phyloP scores from a whole-genome alignment of 805 yeast genomes.

The Candida maris region DNA sequence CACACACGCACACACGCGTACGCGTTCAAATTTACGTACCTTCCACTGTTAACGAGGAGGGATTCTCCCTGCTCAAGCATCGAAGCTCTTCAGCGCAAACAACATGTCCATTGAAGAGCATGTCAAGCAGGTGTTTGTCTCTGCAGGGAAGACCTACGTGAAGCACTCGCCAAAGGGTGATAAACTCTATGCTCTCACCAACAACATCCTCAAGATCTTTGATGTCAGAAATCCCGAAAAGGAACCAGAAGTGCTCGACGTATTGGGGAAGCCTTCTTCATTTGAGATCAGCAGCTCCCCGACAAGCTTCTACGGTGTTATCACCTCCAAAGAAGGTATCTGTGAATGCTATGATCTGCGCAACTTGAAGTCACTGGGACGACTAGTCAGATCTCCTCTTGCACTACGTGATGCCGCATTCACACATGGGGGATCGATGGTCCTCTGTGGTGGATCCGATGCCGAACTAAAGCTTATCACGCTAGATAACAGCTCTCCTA shows the following conservation, averaged over 20 bases:
- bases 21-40: neutral
- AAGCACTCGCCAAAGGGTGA: conserved; percentile 24
- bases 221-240: conserved; percentile 44
- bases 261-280: conserved; percentile 43
- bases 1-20: neutral
- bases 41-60: neutral
- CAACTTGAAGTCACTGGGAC: conserved; percentile 23
- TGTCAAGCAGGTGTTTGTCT: conserved; percentile 29
- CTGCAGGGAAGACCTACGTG: conserved; percentile 25
- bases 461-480: conserved; percentile 51
- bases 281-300: conserved; percentile 27
- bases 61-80: neutral
- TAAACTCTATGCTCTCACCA: conserved; percentile 49
- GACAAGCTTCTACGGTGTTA: conserved; percentile 19
- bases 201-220: conserved; percentile 53
- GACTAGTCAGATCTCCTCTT: conserved; percentile 40
- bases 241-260: conserved; percentile 60
- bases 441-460: conserved; percentile 66
- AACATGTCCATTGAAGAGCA: conserved; percentile 21
- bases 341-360: conserved; percentile 38
- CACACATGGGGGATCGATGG: conserved; percentile 58
- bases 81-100: no score
- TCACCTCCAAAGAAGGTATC: conserved; percentile 42
- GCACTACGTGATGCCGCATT: conserved; percentile 51
- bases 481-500: conserved; percentile 31